phyloP scores from a whole-genome alignment of 345 rosid species.

The Syzygium oleosum region DNA sequence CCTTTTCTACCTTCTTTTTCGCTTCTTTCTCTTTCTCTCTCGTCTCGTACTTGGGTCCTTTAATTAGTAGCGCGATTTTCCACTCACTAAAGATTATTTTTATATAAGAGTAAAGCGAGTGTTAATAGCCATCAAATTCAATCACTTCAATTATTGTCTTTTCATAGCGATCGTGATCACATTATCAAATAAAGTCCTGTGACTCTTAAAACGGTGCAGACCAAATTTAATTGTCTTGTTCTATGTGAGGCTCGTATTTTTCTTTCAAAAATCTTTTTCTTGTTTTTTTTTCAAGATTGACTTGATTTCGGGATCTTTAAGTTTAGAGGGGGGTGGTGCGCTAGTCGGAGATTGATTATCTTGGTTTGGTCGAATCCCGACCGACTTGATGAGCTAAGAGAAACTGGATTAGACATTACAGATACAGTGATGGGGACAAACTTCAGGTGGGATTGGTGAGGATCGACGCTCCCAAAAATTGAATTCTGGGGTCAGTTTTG shows the following conservation, averaged over 20 bases:
- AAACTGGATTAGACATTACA: background rate
- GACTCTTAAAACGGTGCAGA: slow-evolving; percentile 1
- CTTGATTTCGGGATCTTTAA: background rate
- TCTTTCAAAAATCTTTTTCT: background rate
- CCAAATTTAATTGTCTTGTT: background rate
- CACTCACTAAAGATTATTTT: slow-evolving; percentile 10
- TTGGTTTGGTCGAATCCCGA: background rate
- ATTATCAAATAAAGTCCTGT: background rate
- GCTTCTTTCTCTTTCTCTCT: too few relatives aligned
- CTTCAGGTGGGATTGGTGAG: background rate
- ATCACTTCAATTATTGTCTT: slow-evolving; percentile 28
- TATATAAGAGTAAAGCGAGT: background rate
- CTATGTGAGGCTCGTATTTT: background rate
- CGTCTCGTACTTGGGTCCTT: background rate
- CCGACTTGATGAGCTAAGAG: background rate
- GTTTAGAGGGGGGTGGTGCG: background rate
- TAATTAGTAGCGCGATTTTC: slow-evolving; percentile 5
- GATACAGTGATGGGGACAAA: background rate
- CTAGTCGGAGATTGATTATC: background rate
- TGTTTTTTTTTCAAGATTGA: background rate
- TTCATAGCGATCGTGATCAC: slow-evolving; percentile 14
- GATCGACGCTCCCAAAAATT: background rate
- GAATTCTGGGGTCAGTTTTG: background rate
- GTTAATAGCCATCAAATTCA: slow-evolving; percentile 6
- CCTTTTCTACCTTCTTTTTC: too few relatives aligned